These are phyloP conservation scores for Beauveria brongniartii DNA, from an alignment of 2,329 filamentous ascomycete genomes.

Conservation along the genomic window DNA sequence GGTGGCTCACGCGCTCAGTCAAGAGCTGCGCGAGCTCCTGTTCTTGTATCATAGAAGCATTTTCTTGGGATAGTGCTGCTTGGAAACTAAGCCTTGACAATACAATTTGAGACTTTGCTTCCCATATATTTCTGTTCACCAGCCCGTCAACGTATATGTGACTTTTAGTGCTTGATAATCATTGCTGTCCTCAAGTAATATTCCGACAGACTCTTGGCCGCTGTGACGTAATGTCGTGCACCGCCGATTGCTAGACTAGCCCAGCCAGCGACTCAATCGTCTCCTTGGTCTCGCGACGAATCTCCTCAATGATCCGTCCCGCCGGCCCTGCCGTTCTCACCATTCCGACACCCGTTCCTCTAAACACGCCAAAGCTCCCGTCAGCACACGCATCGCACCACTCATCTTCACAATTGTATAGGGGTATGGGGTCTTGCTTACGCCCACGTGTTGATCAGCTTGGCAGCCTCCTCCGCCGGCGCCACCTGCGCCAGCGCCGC, in stretches of 20 bases:
- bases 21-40: not conserved
- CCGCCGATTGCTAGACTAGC: not conserved
- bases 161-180: not conserved
- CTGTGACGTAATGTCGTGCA: not conserved
- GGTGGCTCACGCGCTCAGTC: not conserved
- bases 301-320: constrained; percentile 35
- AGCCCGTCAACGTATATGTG: not conserved
- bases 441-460: constrained; percentile 30
- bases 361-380: constrained; percentile 9
- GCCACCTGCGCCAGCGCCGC: constrained; percentile 30
- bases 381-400: not conserved
- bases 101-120: not conserved
- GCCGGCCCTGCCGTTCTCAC: constrained; percentile 33
- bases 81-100: not conserved
- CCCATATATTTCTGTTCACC: not conserved
- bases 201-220: too few species aligned
- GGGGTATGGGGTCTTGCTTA: constrained; percentile 17
- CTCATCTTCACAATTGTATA: not conserved
- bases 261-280: constrained; percentile 24
- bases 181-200: not conserved
- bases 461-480: constrained; percentile 24
- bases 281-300: constrained; percentile 28
- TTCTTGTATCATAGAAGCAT: constrained; percentile 7
- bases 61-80: constrained; percentile 1
- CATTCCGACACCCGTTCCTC: constrained; percentile 37